Conservation (phyloP, 2,329 filamentous ascomycete species). For the Fusarium newnesense region DNA sequence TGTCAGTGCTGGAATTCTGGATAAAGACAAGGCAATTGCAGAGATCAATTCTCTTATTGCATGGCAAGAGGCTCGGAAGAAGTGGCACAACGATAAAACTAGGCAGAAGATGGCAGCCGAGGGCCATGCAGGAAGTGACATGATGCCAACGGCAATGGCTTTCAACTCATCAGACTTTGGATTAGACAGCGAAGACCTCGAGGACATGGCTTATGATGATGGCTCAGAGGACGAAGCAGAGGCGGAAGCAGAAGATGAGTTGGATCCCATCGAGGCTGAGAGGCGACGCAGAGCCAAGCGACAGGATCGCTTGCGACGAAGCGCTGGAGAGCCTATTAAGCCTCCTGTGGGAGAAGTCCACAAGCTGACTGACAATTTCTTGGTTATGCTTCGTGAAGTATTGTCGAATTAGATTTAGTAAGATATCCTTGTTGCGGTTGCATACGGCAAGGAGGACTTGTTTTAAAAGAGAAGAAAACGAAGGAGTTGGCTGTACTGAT, state of each 20-base stretch:
- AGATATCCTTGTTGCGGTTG: constrained; percentile 27
- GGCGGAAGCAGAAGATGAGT: constrained; percentile 79
- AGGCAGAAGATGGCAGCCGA: constrained; percentile 98
- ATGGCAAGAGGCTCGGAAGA: constrained; percentile 96
- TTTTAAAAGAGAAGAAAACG: not conserved
- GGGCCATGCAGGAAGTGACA: constrained; percentile 58
- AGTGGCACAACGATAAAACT: constrained; percentile 98
- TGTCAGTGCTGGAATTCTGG: constrained; percentile 71
- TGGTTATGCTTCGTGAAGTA: constrained; percentile 83
- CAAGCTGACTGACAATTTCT: constrained; percentile 82
- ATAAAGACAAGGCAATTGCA: constrained; percentile 75
- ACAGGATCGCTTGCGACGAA: constrained; percentile 82
- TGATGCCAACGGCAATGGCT: constrained; percentile 63
- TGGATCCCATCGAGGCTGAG: constrained; percentile 90
- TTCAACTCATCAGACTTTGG: constrained; percentile 92
- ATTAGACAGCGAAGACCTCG: constrained; percentile 84
- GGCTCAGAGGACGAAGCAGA: constrained; percentile 73
- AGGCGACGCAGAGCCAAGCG: constrained; percentile 78
- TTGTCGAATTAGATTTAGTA: constrained; percentile 70
- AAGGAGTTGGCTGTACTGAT: constrained; percentile 16
- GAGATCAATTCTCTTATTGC: constrained; percentile 89
- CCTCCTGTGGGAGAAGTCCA: constrained; percentile 81
- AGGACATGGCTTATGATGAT: constrained; percentile 86
- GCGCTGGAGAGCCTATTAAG: constrained; percentile 86
- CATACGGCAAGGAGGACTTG: not conserved